Evolutionary conservation across 2,329 filamentous ascomycete genomes (phyloP), one percentile per base, ranked within the genome.

Genomic region (Ophiostoma himal-ulmi): DNA sequence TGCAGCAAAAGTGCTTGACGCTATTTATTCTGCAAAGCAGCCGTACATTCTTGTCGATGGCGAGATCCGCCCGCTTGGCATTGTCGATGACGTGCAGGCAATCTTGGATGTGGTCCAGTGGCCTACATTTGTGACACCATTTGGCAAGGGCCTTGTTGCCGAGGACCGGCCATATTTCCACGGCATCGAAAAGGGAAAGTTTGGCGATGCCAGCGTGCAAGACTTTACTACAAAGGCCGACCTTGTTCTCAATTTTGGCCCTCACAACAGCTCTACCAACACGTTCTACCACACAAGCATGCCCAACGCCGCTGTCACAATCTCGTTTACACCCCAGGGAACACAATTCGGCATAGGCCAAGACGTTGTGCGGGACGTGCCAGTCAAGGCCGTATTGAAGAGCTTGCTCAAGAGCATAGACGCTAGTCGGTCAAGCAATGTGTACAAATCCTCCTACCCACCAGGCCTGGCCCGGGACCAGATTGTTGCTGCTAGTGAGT

Each of bases 81-180:
- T 91, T 20, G 79, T 94, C 1, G 79, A 87, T 0, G 92, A 95
- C 78, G 88, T 93, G n/a, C 88, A 91, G 74, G 85, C 86, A 10
- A 82, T 96, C 20, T 82, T 96, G 68, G 83, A 89, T 72, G 91
- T 89, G 78, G 91, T 91, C 0, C 83, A 87, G 5, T 82, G 96
- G 8, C 93, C 93, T 4, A 89, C 91, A 0, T 96, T 95, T 75
- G 91, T 94, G n/a, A 91, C 92, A 0, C 92, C 93, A 1, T 96
- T 96, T 91, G 93, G 93, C 64, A 96, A 96, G 81, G 88, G 92
- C 26, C 90, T 91, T 26, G 86, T 96, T 64, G 85, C 95, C 75
- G 93, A 97, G 79, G 86, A 85, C 1, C 84, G 64, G 20, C 64
- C 64, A 5, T 66, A 44, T 20, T 66, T 66, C 11, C 37, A 66